Percentiles rank a stretch among this genome's conserved stretches.
phyloP scores from a whole-genome alignment of 1,139 yeast species.

The Yamadazyma pseudoaaseri region DNA sequence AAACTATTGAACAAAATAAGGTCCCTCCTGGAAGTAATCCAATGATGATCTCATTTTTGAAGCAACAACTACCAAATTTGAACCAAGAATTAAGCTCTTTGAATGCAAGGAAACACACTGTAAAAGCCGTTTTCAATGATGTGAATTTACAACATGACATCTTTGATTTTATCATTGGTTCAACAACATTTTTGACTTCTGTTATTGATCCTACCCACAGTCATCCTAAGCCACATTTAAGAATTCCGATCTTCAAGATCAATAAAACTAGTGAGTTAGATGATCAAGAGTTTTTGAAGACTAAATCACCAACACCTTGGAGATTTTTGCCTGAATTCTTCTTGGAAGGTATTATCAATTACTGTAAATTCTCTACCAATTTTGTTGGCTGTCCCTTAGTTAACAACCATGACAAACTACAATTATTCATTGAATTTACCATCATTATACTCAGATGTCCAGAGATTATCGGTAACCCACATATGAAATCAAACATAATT shows the following conservation, averaged over 20 bases:
- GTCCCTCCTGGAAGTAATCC: conserved; percentile 29
- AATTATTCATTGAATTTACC: conserved; percentile 67
- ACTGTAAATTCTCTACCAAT: conserved; percentile 63
- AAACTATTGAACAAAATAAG: conserved; percentile 37
- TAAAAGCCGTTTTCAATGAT: conserved; percentile 59
- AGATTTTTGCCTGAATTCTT: conserved; percentile 83
- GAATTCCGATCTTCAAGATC: conserved; percentile 67
- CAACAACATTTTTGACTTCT: conserved; percentile 67
- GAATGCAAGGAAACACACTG: conserved; percentile 49
- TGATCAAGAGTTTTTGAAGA: conserved; percentile 64
- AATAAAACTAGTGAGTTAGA: conserved; percentile 50
- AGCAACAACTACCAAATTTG: conserved; percentile 44
- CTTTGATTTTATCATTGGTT: conserved; percentile 75
- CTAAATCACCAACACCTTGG: conserved; percentile 73
- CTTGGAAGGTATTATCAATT: conserved; percentile 79
- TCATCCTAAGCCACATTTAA: conserved; percentile 56
- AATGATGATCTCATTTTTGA: conserved; percentile 29
- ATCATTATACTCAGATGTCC: conserved; percentile 81
- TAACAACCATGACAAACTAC: conserved; percentile 48
- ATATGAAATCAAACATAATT: conserved; percentile 79
- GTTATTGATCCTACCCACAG: conserved; percentile 68
- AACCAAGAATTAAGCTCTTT: conserved; percentile 37
- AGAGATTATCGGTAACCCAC: conserved; percentile 86
- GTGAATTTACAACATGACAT: conserved; percentile 59
- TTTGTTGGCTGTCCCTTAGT: conserved; percentile 61